A percentile compares a stretch with the other conserved stretches of the same genome.
phyloP scores from a whole-genome alignment of 768 basidiomycete genomes.

The Coprinopsis marcescibilis region DNA sequence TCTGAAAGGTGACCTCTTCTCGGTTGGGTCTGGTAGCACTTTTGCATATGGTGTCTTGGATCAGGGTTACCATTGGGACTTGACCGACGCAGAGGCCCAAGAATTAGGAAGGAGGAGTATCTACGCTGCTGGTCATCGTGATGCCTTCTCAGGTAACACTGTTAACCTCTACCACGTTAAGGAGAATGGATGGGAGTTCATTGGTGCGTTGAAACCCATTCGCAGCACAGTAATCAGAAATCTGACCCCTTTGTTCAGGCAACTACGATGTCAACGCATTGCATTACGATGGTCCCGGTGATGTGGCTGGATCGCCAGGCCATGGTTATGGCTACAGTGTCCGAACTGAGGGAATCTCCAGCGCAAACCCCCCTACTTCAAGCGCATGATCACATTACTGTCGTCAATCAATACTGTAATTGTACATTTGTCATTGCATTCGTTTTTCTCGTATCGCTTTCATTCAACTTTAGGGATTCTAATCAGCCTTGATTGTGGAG shows the following conservation, averaged over 20 bases:
- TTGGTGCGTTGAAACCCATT: constrained; percentile 50
- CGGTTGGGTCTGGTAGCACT: constrained; percentile 96
- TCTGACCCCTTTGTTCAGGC: constrained; percentile 38
- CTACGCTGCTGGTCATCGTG: constrained; percentile 94
- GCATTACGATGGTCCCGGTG: constrained; percentile 85
- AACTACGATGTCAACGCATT: constrained; percentile 89
- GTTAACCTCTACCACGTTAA: constrained; percentile 96
- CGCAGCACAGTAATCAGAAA: background rate
- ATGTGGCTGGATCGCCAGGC: constrained; percentile 55
- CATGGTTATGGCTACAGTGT: constrained; percentile 78
- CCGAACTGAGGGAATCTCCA: constrained; percentile 53
- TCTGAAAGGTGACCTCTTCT: constrained; percentile 95
- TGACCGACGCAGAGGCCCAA: constrained; percentile 88
- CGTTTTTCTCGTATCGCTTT: background rate
- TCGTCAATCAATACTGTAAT: constrained; percentile 8
- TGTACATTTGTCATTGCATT: background rate
- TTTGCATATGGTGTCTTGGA: constrained; percentile 99
- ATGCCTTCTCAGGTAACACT: constrained; percentile 94
- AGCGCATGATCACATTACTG: constrained; percentile 16
- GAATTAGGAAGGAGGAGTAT: constrained; percentile 92
- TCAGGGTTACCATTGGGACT: constrained; percentile 91
- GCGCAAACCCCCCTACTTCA: constrained; percentile 43
- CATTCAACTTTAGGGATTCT: background rate
- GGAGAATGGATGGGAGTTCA: constrained; percentile 93
- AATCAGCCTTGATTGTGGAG: background rate